These are phyloP conservation scores for Phytophthora tentaculata DNA, from an alignment of 352 stramenopile species.

Conservation along the genomic window DNA sequence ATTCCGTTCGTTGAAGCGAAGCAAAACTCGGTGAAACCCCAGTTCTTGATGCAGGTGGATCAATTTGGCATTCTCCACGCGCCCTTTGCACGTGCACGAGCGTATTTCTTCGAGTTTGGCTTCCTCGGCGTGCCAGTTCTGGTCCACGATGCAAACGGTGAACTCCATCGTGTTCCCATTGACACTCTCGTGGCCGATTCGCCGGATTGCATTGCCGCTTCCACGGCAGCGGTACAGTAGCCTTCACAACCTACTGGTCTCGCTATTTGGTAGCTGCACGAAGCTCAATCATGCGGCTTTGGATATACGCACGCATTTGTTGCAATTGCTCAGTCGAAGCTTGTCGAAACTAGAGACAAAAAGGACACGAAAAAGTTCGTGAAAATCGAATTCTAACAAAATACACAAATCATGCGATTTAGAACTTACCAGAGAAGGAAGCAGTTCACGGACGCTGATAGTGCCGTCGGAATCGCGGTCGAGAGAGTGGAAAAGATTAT, in stretches of 20 bases:
- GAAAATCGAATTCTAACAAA: conserved; percentile 8
- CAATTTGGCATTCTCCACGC: conserved; percentile 90
- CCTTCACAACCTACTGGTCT: neutral
- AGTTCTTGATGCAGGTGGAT: conserved; percentile 84
- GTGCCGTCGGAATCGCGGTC: conserved; percentile 58
- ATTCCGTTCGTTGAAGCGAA: conserved; percentile 64
- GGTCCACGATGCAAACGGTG: conserved; percentile 43
- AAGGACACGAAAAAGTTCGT: conserved; percentile 5
- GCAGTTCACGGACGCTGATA: conserved; percentile 56
- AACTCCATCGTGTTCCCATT: conserved; percentile 46
- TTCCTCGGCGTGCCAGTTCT: conserved; percentile 48
- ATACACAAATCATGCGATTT: conserved; percentile 8
- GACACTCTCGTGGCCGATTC: conserved; percentile 54
- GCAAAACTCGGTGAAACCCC: conserved; percentile 22
- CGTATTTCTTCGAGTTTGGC: conserved; percentile 87
- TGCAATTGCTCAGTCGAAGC: conserved; percentile 56
- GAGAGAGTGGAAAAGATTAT: conserved; percentile 57
- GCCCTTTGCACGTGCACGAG: conserved; percentile 80
- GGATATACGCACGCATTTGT: conserved; percentile 48
- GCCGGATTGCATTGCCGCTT: conserved; percentile 56
- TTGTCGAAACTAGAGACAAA: conserved; percentile 47
- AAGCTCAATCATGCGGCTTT: conserved; percentile 29
- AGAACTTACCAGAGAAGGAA: conserved; percentile 55
- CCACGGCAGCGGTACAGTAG: conserved; percentile 22
- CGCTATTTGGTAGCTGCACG: neutral